These are phyloP conservation scores for Endocladia muricata DNA, from an alignment of 31 red algal species.

Conservation along the genomic window DNA sequence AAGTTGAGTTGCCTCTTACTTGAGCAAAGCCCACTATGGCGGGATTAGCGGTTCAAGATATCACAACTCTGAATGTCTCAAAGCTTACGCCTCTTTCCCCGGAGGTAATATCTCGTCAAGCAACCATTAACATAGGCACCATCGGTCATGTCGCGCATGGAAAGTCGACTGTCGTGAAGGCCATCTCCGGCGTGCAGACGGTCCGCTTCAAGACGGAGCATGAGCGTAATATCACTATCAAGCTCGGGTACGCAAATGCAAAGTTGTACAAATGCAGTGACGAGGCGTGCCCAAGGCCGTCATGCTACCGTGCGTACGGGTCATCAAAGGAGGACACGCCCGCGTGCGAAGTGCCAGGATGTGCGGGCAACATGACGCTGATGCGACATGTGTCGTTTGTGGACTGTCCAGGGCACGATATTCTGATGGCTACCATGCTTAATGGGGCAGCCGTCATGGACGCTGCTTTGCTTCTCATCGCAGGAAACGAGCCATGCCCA, in stretches of 20 bases:
- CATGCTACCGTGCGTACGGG: conserved; percentile 92
- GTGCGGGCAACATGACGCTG: conserved; percentile 60
- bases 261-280: conserved; percentile 96
- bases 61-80: conserved; percentile 67
- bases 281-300: conserved; percentile 79
- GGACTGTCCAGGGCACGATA: conserved; percentile 99
- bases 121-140: conserved; percentile 98
- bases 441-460: conserved; percentile 99
- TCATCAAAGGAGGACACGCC: conserved; percentile 88
- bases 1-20: no score
- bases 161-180: conserved; percentile 97
- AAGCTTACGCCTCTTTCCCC: conserved; percentile 89
- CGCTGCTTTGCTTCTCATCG: conserved; percentile 94
- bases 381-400: conserved; percentile 95
- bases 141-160: conserved; percentile 99
- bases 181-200: conserved; percentile 99
- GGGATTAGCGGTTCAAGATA: conserved; percentile 86
- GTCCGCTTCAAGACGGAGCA: conserved; percentile 97
- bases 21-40: no score
- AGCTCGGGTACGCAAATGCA: conserved; percentile 99
- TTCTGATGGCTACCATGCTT: conserved; percentile 99
- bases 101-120: conserved; percentile 96
- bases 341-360: conserved; percentile 85
- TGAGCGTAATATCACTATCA: conserved; percentile 99
- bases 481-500: conserved; percentile 96